Conservation (phyloP, 208 protist genomes). For the Eutreptiella sp. region DNA sequence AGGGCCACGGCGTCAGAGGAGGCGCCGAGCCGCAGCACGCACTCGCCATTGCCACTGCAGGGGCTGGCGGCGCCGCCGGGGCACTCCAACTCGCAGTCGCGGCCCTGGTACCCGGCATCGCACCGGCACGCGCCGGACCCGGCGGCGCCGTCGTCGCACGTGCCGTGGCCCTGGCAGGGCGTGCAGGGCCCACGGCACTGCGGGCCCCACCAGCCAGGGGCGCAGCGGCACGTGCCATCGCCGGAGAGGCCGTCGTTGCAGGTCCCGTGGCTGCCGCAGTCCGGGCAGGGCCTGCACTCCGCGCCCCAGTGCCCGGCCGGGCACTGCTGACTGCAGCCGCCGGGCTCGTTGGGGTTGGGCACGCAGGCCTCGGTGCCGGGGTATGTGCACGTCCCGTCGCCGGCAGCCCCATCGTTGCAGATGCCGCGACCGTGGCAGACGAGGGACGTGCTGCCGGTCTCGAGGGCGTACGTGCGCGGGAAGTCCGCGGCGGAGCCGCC, state of each 20-base stretch:
- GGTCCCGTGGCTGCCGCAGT: conserved; percentile 18
- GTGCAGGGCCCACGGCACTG: conserved; percentile 6
- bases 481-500: too few relatives aligned
- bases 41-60: conserved; percentile 62
- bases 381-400: conserved; percentile 17
- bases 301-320: neutral
- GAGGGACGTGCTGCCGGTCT: too few relatives aligned
- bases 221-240: conserved; percentile 11
- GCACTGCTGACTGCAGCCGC: conserved; percentile 12
- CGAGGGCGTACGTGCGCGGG: too few relatives aligned
- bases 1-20: too few relatives aligned
- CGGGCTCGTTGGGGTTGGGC: neutral
- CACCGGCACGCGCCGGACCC: conserved; percentile 18
- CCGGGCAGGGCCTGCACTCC: neutral
- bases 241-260: conserved; percentile 22
- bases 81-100: conserved; percentile 18
- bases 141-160: conserved; percentile 15
- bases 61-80: conserved; percentile 2
- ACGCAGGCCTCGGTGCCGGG: neutral
- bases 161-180: conserved; percentile 4
- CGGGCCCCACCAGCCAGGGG: conserved; percentile 8
- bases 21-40: too few relatives aligned
- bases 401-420: conserved; percentile 17
- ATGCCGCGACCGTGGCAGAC: conserved; percentile 9
- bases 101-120: conserved; percentile 13